These are phyloP conservation scores for Metarhizium rileyi DNA, from an alignment of 2,329 filamentous ascomycete species.

Conservation along the genomic window DNA sequence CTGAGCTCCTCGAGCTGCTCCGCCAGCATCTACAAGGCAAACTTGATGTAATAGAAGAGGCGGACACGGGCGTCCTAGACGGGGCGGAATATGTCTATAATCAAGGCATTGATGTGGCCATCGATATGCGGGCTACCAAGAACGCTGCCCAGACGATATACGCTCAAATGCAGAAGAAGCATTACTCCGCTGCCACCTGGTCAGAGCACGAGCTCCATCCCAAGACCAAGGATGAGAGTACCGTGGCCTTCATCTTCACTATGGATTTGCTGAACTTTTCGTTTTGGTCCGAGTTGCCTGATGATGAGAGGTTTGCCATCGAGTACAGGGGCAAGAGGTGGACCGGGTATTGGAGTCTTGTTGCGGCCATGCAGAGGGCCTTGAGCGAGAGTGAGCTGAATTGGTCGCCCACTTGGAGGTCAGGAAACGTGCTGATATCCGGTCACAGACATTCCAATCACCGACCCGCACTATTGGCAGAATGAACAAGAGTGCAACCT, in stretches of 20 bases:
- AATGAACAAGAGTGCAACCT: constrained; percentile 67
- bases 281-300: constrained; percentile 74
- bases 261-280: constrained; percentile 97
- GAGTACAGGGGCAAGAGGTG: constrained; percentile 72
- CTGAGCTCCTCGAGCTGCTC: constrained; percentile 76
- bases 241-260: constrained; percentile 87
- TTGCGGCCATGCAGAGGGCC: constrained; percentile 77
- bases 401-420: background rate
- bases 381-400: constrained; percentile 61
- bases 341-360: constrained; percentile 94
- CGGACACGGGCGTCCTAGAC: constrained; percentile 74
- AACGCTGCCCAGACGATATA: constrained; percentile 72
- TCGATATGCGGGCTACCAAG: constrained; percentile 77
- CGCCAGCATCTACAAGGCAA: constrained; percentile 66
- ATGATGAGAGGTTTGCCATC: constrained; percentile 69
- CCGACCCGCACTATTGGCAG: constrained; percentile 78
- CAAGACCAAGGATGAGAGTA: constrained; percentile 65
- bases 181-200: constrained; percentile 81
- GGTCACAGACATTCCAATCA: constrained; percentile 70
- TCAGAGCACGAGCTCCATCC: constrained; percentile 84
- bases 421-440: background rate
- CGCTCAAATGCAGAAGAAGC: constrained; percentile 70
- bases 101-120: constrained; percentile 84
- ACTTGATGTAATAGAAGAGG: constrained; percentile 42
- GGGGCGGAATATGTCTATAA: constrained; percentile 81